Conservation (phyloP, 2,329 filamentous ascomycete genomes). For the Gnomoniopsis sp. region DNA sequence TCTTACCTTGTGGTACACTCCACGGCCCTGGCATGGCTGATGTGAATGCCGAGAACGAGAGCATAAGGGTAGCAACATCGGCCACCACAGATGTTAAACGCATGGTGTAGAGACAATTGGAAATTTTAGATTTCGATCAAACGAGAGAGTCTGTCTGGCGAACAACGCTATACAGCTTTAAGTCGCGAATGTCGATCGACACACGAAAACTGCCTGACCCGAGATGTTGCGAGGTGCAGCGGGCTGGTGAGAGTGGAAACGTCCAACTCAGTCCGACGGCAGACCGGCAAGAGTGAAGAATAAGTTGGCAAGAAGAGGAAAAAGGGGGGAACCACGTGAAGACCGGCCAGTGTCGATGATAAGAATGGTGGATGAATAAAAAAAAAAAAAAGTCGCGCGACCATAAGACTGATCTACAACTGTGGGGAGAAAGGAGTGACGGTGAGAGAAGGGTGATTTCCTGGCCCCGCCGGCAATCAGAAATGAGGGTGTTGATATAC, state of each 20-base stretch:
- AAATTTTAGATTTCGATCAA: not conserved
- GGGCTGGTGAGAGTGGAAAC: not conserved
- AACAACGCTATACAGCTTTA: not conserved
- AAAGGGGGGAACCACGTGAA: not conserved
- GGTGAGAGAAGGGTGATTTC: not conserved
- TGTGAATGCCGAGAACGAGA: constrained; percentile 28
- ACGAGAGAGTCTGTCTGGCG: not conserved
- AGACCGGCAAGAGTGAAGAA: not conserved
- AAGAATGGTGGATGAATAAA: not conserved
- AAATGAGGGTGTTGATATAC: not conserved
- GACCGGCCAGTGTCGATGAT: not conserved
- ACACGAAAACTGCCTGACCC: not conserved
- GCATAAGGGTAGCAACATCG: constrained; percentile 26
- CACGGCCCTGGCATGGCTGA: constrained; percentile 19
- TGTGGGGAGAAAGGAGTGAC: not conserved
- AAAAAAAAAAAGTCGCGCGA: not conserved
- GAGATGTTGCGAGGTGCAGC: not conserved
- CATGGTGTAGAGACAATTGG: constrained; percentile 26
- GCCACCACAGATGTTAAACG: constrained; percentile 28
- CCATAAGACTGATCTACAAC: not conserved
- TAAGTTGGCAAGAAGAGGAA: not conserved
- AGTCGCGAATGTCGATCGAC: not conserved
- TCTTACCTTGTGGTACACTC: constrained; percentile 15
- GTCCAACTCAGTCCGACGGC: constrained; percentile 1
- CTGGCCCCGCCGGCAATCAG: not conserved